Conservation (phyloP, 1,284 basidiomycete genomes). For the Tremellales sp. region DNA sequence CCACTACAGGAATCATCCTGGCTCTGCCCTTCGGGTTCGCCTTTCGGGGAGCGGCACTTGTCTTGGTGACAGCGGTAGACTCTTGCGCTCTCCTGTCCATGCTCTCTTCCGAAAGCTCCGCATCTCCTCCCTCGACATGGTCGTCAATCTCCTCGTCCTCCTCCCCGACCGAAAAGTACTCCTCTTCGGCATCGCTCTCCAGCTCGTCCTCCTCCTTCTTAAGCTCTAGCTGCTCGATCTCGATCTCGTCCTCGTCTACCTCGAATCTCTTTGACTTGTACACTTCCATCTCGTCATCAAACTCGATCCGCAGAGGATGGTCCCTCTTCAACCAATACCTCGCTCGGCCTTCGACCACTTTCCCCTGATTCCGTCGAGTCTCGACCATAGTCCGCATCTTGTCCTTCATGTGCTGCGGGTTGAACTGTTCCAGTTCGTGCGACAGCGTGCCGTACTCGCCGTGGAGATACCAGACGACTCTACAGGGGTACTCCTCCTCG, state of each 20-base stretch:
- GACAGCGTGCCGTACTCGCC: slow-evolving; percentile 27
- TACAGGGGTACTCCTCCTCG: slow-evolving; percentile 24
- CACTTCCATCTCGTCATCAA: slow-evolving; percentile 7
- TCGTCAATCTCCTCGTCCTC: not conserved
- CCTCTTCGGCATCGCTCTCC: slow-evolving; percentile 2
- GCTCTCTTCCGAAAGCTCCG: too few species aligned
- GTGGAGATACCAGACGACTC: slow-evolving; percentile 31
- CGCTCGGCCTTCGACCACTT: slow-evolving; percentile 27
- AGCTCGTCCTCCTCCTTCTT: slow-evolving; percentile 2
- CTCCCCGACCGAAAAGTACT: not conserved
- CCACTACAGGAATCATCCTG: too few species aligned
- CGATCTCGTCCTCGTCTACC: slow-evolving; percentile 3
- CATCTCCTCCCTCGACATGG: not conserved
- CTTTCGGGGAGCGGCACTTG: too few species aligned
- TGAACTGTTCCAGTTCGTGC: slow-evolving; percentile 23
- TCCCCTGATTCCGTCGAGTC: slow-evolving; percentile 15
- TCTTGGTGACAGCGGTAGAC: too few species aligned
- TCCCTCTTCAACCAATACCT: slow-evolving; percentile 21
- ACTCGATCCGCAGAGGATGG: slow-evolving; percentile 5
- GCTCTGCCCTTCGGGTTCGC: too few species aligned
- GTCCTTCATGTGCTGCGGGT: slow-evolving; percentile 41
- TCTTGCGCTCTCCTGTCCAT: too few species aligned
- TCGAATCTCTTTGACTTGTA: slow-evolving; percentile 2
- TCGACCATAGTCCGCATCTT: slow-evolving; percentile 32
- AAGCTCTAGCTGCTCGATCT: not conserved